A percentile compares a stretch with the other conserved stretches of the same genome.
These are phyloP conservation scores for Pseudoturritis turrita DNA, from an alignment of 345 rosid genomes.

Conservation along the genomic window DNA sequence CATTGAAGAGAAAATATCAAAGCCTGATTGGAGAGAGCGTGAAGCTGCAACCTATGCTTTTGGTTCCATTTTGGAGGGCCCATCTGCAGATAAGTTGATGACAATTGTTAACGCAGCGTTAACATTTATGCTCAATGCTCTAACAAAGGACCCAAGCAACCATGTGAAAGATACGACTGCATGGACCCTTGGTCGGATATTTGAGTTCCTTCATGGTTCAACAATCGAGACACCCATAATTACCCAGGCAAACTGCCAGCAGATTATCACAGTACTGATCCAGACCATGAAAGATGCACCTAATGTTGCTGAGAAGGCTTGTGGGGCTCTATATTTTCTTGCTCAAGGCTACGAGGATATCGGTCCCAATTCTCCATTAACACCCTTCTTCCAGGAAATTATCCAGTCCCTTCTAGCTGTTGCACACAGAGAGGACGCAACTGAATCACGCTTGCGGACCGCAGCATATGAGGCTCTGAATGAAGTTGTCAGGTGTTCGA, in stretches of 20 bases:
- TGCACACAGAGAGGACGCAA: conserved; percentile 71
- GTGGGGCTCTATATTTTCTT: conserved; percentile 67
- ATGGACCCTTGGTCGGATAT: conserved; percentile 72
- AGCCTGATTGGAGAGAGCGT: conserved; percentile 66
- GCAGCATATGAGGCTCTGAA: conserved; percentile 73
- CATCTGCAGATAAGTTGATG: conserved; percentile 51
- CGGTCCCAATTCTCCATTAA: conserved; percentile 48
- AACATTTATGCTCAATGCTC: conserved; percentile 56
- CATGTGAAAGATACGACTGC: conserved; percentile 42
- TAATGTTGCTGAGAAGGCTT: conserved; percentile 71
- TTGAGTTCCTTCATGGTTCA: conserved; percentile 74
- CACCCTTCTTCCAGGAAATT: conserved; percentile 72
- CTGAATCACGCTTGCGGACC: conserved; percentile 65
- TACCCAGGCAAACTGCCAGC: conserved; percentile 69
- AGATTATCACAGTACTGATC: conserved; percentile 63
- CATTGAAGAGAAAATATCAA: conserved; percentile 59
- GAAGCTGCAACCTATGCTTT: conserved; percentile 69
- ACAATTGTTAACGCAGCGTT: conserved; percentile 51
- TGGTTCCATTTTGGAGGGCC: conserved; percentile 67
- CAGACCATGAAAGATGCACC: conserved; percentile 73
- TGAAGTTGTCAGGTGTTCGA: conserved; percentile 70
- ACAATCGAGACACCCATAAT: conserved; percentile 55
- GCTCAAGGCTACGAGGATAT: conserved; percentile 70
- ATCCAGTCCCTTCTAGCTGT: conserved; percentile 67
- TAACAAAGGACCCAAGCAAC: conserved; percentile 37